Evolutionary conservation across 345 rosid genomes (phyloP).

Genomic region (Populus alba): DNA sequence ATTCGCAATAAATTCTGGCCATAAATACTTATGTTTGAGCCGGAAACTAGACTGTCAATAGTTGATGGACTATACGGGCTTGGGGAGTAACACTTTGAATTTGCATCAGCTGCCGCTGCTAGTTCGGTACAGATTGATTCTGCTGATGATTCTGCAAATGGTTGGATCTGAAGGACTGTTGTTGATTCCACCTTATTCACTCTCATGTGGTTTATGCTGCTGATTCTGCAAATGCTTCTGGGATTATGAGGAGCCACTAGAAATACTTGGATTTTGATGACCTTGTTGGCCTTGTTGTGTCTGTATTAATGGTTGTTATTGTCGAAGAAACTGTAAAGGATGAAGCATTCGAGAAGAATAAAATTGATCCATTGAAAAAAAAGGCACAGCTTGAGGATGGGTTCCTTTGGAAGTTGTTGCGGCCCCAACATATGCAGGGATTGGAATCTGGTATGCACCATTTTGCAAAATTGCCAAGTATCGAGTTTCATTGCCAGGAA

Average conservation of each 20-base stretch:
- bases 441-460: constrained; percentile 69
- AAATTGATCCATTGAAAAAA: constrained; percentile 67
- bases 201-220: no score
- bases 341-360: constrained; percentile 74
- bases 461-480: constrained; percentile 90
- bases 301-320: constrained; percentile 35
- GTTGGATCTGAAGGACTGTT: no score
- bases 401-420: constrained; percentile 31
- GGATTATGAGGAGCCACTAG: no score
- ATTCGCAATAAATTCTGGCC: constrained; percentile 67
- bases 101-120: constrained; percentile 59
- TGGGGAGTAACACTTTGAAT: constrained; percentile 59
- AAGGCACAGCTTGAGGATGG: constrained; percentile 68
- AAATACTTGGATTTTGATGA: not conserved
- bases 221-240: no score
- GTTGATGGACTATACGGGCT: constrained; percentile 66
- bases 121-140: constrained; percentile 36
- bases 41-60: constrained; percentile 50
- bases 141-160: constrained; percentile 58
- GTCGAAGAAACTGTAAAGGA: constrained; percentile 56
- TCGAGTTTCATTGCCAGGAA: constrained; percentile 79
- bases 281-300: constrained; percentile 61
- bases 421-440: no score
- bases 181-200: not conserved
- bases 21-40: constrained; percentile 44